Conservation (phyloP, 345 rosid species). For the Brassica rapa region DNA sequence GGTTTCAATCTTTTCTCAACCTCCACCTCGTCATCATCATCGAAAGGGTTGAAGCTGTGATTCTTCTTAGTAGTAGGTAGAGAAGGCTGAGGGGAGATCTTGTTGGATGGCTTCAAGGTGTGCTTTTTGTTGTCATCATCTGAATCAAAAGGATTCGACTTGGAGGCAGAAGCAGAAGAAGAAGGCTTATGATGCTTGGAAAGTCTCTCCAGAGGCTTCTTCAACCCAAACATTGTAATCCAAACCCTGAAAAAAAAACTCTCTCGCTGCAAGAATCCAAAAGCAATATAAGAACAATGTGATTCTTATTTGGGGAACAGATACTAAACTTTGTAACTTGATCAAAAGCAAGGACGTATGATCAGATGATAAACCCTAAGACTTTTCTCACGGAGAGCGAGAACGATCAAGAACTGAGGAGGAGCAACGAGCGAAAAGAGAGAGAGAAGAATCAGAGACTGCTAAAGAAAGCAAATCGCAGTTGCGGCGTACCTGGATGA, state of each 20-base stretch:
- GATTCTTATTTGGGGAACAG: no score
- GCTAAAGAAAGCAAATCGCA: slow-evolving; percentile 9
- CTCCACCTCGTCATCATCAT: slow-evolving; percentile 21
- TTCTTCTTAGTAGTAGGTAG: slow-evolving; percentile 30
- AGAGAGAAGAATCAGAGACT: not conserved
- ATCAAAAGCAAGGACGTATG: no score
- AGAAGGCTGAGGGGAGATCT: slow-evolving; percentile 55
- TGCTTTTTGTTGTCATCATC: slow-evolving; percentile 46
- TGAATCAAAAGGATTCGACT: slow-evolving; percentile 82
- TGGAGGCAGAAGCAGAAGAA: slow-evolving; percentile 49
- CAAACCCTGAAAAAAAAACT: not conserved
- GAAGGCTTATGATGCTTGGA: slow-evolving; percentile 49
- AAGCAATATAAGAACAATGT: not conserved
- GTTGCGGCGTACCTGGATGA: slow-evolving; percentile 21
- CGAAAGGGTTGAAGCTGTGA: slow-evolving; percentile 53
- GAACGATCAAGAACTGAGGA: not conserved
- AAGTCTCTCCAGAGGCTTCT: slow-evolving; percentile 53
- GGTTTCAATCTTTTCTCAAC: slow-evolving; percentile 38
- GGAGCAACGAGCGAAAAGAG: not conserved
- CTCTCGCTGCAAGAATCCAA: not conserved
- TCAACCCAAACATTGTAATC: slow-evolving; percentile 33
- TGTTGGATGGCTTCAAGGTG: slow-evolving; percentile 53
- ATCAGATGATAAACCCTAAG: not conserved
- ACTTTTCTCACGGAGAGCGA: not conserved
- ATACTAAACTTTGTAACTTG: no score